A percentile compares a stretch with the other conserved stretches of the same genome.
Evolutionary conservation across 2,329 filamentous ascomycete species (phyloP).

Genomic region (Talaromyces sp.): DNA sequence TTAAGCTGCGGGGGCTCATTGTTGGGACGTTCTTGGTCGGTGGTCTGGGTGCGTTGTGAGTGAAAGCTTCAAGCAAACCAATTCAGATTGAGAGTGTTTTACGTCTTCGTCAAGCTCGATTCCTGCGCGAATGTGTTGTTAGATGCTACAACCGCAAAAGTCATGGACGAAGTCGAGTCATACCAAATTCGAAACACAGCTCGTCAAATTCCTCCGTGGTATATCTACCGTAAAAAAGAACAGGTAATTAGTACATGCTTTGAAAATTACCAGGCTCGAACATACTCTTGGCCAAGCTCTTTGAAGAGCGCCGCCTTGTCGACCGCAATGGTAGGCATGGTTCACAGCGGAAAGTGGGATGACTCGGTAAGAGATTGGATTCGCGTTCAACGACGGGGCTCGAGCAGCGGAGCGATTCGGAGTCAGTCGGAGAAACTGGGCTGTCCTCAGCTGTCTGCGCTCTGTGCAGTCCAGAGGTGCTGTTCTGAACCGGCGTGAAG

Average conservation of each 20-base stretch:
- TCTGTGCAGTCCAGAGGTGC: neutral
- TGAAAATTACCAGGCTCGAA: constrained; percentile 8
- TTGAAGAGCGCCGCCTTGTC: constrained; percentile 95
- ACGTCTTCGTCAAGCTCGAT: constrained; percentile 95
- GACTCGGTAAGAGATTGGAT: neutral
- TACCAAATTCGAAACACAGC: constrained; percentile 94
- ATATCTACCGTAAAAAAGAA: constrained; percentile 49
- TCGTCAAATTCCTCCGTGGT: constrained; percentile 95
- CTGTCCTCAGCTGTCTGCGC: neutral
- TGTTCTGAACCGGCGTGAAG: neutral
- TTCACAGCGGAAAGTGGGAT: constrained; percentile 23
- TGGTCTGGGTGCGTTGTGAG: constrained; percentile 46
- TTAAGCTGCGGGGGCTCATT: constrained; percentile 90
- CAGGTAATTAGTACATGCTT: constrained; percentile 4
- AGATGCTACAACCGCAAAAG: constrained; percentile 21
- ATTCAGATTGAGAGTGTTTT: constrained; percentile 12
- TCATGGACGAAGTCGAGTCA: constrained; percentile 16
- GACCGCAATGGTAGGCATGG: constrained; percentile 93
- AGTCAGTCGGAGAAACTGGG: neutral
- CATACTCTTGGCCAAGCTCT: constrained; percentile 81
- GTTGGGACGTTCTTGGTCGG: constrained; percentile 66
- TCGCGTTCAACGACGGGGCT: neutral
- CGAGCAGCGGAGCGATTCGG: neutral
- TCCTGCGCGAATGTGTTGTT: constrained; percentile 34
- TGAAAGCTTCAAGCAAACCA: neutral